Conservation (phyloP, 2,329 filamentous ascomycete genomes). For the Ascomycota sp. region DNA sequence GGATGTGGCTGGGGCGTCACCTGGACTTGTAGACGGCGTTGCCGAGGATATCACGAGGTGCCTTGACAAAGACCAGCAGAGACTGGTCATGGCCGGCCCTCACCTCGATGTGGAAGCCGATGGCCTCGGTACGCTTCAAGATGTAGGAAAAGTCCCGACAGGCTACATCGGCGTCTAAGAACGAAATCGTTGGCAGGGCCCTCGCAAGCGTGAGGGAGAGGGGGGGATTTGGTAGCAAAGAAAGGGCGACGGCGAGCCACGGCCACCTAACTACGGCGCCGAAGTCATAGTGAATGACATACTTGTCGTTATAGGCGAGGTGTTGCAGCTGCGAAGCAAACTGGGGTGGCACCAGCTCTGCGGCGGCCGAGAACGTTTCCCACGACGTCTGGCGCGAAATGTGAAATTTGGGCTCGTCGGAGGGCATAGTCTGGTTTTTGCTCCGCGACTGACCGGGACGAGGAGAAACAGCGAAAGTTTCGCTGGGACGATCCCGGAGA, state of each 20-base stretch:
- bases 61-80: slow-evolving; percentile 45
- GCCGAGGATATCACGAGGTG: slow-evolving; percentile 39
- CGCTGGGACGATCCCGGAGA: no score
- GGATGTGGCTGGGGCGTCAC: background rate
- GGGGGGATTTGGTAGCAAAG: background rate
- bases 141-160: slow-evolving; percentile 20
- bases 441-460: no score
- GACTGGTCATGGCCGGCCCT: slow-evolving; percentile 47
- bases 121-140: slow-evolving; percentile 35
- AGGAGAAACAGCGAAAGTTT: background rate
- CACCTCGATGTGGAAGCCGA: slow-evolving; percentile 51
- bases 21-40: slow-evolving; percentile 39
- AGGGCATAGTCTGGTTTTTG: background rate
- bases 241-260: background rate
- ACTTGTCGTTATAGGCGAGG: slow-evolving; percentile 15
- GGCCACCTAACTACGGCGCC: slow-evolving; percentile 11
- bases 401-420: background rate
- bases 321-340: background rate
- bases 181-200: background rate
- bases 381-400: background rate
- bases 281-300: slow-evolving; percentile 20
- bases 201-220: no score
- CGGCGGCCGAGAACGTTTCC: slow-evolving; percentile 1
- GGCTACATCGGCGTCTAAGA: slow-evolving; percentile 14
- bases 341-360: slow-evolving; percentile 1